A percentile compares a stretch with the other conserved stretches of the same genome.
Conservation (phyloP, 1,139 yeast genomes). For the Candida sp. region DNA sequence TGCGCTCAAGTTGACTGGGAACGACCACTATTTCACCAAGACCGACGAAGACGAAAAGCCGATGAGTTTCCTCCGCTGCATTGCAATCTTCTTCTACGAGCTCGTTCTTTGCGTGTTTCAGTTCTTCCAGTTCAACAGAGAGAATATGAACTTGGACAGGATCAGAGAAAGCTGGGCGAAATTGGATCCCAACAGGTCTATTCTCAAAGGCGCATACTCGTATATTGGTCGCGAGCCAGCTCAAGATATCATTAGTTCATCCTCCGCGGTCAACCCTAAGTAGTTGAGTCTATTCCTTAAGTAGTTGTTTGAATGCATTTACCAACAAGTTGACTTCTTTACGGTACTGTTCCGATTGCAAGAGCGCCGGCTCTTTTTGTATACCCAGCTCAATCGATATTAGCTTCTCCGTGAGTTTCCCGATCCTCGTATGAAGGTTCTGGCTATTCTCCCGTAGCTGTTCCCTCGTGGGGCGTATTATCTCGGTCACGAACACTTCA, state of each 20-base stretch:
- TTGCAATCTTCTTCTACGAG: constrained; percentile 35
- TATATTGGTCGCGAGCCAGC: constrained; percentile 37
- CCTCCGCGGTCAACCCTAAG: constrained; percentile 5
- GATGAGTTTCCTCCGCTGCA: constrained; percentile 22
- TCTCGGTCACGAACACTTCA: constrained; percentile 14
- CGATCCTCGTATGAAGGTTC: constrained; percentile 14
- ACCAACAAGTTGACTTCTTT: constrained; percentile 24
- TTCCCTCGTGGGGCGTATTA: constrained; percentile 17
- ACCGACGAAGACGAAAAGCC: constrained; percentile 7
- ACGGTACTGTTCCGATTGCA: constrained; percentile 19
- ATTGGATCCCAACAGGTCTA: constrained; percentile 48
- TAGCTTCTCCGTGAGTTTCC: constrained; percentile 14
- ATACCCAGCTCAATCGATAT: constrained; percentile 8
- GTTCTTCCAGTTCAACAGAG: constrained; percentile 38
- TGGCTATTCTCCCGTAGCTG: constrained; percentile 19
- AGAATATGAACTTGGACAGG: constrained; percentile 49
- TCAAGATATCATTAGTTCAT: constrained; percentile 9
- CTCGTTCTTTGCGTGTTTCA: constrained; percentile 33
- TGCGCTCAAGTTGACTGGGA: constrained; percentile 29
- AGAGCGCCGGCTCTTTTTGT: constrained; percentile 6
- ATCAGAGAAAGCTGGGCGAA: constrained; percentile 47
- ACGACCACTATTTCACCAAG: constrained; percentile 12
- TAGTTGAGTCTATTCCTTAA: not conserved
- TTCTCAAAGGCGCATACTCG: constrained; percentile 41
- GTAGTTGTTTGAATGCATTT: constrained; percentile 21